Evolutionary conservation across 2,329 filamentous ascomycete genomes (phyloP).

Genomic region (Cadophora malorum): DNA sequence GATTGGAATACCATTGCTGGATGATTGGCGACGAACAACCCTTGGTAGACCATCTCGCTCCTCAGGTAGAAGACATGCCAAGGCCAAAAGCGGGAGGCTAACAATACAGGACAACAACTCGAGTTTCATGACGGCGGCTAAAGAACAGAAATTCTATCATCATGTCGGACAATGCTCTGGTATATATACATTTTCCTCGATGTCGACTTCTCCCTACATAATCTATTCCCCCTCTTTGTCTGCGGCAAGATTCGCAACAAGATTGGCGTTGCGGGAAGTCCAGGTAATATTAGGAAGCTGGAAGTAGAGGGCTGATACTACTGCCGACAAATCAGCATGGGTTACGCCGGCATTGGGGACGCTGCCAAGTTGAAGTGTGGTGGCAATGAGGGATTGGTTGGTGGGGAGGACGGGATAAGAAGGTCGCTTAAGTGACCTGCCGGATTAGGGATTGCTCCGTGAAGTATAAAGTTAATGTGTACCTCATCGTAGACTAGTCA

Average conservation of each 20-base stretch:
- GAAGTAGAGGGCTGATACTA: not conserved
- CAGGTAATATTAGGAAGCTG: constrained; percentile 12
- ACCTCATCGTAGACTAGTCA: constrained; percentile 6
- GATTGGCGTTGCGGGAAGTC: not conserved
- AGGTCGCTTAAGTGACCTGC: constrained; percentile 15
- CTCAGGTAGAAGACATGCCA: constrained; percentile 49
- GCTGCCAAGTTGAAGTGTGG: constrained; percentile 2
- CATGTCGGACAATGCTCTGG: not conserved
- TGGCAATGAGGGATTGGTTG: constrained; percentile 1
- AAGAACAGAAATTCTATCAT: not conserved
- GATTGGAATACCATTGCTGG: constrained; percentile 44
- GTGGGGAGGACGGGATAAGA: constrained; percentile 9
- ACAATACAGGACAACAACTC: constrained; percentile 30
- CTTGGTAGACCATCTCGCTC: constrained; percentile 42
- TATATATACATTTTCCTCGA: constrained; percentile 15
- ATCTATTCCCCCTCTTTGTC: not conserved
- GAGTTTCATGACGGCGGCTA: constrained; percentile 34
- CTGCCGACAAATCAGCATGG: constrained; percentile 12
- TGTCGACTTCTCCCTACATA: not conserved
- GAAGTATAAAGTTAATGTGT: not conserved
- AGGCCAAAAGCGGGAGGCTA: constrained; percentile 31
- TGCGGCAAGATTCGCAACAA: not conserved
- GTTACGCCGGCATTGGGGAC: constrained; percentile 4
- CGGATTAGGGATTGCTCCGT: constrained; percentile 2
- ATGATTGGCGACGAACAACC: constrained; percentile 30